phyloP scores from a whole-genome alignment of 106 monocot species.

The Dendrobium huoshanense region DNA sequence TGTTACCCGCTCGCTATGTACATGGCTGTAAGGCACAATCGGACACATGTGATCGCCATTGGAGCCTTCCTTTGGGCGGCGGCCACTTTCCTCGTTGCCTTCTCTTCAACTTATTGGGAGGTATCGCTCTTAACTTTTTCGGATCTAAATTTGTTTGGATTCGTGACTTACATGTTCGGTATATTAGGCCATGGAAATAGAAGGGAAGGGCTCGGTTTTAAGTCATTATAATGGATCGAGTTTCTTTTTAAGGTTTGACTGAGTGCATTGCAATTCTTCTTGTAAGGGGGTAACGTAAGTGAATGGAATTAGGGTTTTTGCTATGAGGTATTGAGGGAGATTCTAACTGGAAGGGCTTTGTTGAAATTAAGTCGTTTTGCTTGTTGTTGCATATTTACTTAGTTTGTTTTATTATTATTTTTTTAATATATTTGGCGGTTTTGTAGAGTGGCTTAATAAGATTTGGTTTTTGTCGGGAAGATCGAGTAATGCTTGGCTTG shows the following conservation, averaged over 20 bases:
- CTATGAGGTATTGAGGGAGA: too few species aligned
- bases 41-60: conserved; percentile 66
- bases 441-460: too few species aligned
- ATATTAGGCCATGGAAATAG: neutral
- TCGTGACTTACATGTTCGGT: neutral
- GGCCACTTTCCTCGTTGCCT: conserved; percentile 81
- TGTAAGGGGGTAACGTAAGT: neutral
- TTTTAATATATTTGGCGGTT: too few species aligned
- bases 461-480: too few species aligned
- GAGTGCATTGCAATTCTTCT: neutral
- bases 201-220: neutral
- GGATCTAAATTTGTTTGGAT: neutral
- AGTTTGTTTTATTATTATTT: too few species aligned
- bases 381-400: too few species aligned
- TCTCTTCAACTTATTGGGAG: conserved; percentile 71
- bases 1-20: conserved; percentile 88
- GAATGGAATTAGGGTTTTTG: too few species aligned
- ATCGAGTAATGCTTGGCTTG: too few species aligned
- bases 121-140: conserved; percentile 13
- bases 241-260: neutral
- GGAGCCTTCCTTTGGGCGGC: conserved; percentile 94
- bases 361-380: too few species aligned
- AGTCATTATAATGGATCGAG: neutral
- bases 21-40: conserved; percentile 59
- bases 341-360: too few species aligned